Evolutionary conservation across 176 grass and related monocot genomes (phyloP).

Genomic region (Themeda triandra): DNA sequence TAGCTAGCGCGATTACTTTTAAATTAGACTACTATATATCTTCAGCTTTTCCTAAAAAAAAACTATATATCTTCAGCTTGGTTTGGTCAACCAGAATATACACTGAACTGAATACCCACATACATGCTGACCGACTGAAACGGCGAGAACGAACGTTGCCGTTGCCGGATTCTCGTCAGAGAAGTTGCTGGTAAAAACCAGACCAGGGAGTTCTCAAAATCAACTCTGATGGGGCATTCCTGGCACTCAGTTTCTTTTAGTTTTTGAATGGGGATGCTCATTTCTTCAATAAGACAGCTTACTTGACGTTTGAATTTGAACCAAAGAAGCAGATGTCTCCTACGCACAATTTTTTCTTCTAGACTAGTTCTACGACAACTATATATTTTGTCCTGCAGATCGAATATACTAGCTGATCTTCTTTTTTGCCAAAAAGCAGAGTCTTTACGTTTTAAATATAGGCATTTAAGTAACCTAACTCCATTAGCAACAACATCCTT

Average conservation of each 20-base stretch:
- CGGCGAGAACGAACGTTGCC: no score
- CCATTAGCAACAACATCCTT: slow-evolving; percentile 18
- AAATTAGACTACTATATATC: neutral
- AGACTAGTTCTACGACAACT: neutral
- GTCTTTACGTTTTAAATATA: neutral
- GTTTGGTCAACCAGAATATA: slow-evolving; percentile 29
- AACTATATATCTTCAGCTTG: neutral
- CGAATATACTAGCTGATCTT: neutral
- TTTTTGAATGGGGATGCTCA: neutral
- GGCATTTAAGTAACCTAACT: slow-evolving; percentile 19
- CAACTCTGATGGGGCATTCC: no score
- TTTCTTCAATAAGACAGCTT: neutral
- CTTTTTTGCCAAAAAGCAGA: neutral
- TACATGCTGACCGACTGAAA: no score
- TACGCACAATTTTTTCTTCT: neutral
- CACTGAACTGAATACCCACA: slow-evolving; percentile 7
- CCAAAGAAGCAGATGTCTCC: neutral
- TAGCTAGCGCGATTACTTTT: slow-evolving; percentile 1
- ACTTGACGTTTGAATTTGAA: slow-evolving; percentile 26
- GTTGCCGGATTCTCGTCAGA: no score
- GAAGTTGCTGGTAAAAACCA: no score
- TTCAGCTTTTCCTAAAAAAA: no score
- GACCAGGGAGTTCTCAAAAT: no score
- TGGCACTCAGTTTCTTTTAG: neutral
- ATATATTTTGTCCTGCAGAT: neutral